Conservation (phyloP, 805 yeast species). For the Wickerhamiella hasegawae region DNA sequence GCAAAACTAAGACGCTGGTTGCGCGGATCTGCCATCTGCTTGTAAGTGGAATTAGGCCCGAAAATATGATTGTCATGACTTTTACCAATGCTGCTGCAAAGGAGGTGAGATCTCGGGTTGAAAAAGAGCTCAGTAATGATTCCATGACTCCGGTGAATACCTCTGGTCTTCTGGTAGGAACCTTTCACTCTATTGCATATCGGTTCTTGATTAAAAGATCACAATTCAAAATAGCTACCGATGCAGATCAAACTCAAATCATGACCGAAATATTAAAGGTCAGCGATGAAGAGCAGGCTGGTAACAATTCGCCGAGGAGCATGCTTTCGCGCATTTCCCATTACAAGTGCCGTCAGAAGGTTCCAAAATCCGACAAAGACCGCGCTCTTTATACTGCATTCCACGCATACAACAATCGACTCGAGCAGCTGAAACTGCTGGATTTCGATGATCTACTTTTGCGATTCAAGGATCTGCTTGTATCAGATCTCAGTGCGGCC, state of each 20-base stretch:
- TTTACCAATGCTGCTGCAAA: constrained; percentile 86
- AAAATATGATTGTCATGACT: constrained; percentile 64
- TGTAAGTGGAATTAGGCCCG: constrained; percentile 36
- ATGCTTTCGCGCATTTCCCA: neutral
- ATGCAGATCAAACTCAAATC: neutral
- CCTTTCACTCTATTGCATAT: constrained; percentile 76
- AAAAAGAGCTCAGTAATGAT: neutral
- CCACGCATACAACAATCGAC: constrained; percentile 33
- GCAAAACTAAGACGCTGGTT: constrained; percentile 71
- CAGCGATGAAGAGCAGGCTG: neutral
- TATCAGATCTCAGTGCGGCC: constrained; percentile 29
- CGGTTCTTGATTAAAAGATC: constrained; percentile 37
- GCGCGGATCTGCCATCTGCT: constrained; percentile 63
- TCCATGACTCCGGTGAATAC: neutral
- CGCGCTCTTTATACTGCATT: constrained; percentile 20
- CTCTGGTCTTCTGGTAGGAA: constrained; percentile 47
- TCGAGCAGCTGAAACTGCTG: constrained; percentile 28
- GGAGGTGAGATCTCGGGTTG: constrained; percentile 60
- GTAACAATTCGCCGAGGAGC: neutral
- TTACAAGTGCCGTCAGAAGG: neutral
- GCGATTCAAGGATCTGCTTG: constrained; percentile 34
- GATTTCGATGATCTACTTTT: constrained; percentile 80
- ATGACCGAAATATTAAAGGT: neutral
- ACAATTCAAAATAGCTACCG: constrained; percentile 24
- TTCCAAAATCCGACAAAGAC: neutral